Evolutionary conservation across 495 filamentous ascomycete species (phyloP).

Genomic region (Astrocystis sublimbata): DNA sequence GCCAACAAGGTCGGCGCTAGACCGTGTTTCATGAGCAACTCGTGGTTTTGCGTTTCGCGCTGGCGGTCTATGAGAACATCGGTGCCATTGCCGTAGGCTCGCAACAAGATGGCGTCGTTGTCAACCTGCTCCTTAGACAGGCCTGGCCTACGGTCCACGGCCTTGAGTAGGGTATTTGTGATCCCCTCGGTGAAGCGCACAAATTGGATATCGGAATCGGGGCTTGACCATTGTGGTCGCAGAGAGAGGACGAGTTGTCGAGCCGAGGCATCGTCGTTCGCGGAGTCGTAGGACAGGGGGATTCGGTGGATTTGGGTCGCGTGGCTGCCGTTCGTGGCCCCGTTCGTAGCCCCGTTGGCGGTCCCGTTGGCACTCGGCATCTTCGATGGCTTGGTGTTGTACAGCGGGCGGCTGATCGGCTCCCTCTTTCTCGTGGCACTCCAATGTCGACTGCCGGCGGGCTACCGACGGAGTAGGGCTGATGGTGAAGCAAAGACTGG

Average conservation of each 20-base stretch:
- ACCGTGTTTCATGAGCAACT: constrained; percentile 71
- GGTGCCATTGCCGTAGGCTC: constrained; percentile 93
- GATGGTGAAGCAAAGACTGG: background rate
- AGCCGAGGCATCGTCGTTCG: constrained; percentile 74
- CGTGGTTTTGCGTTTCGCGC: constrained; percentile 68
- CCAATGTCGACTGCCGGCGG: too few species aligned
- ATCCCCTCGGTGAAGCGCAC: constrained; percentile 95
- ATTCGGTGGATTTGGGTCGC: constrained; percentile 54
- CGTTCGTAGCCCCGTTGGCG: too few species aligned
- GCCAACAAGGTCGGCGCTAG: constrained; percentile 87
- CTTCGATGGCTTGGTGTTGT: constrained; percentile 24
- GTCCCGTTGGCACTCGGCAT: too few species aligned
- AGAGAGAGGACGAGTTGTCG: constrained; percentile 76
- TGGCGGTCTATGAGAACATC: constrained; percentile 96
- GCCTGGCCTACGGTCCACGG: constrained; percentile 77
- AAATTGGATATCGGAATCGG: constrained; percentile 79
- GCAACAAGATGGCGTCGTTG: constrained; percentile 82
- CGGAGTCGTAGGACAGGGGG: constrained; percentile 71
- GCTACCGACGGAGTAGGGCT: too few species aligned
- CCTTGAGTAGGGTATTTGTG: constrained; percentile 93
- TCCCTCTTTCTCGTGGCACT: background rate
- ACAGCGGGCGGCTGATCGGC: background rate
- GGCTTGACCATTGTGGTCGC: constrained; percentile 77
- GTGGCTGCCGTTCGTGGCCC: constrained; percentile 20
- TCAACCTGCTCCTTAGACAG: constrained; percentile 77